A percentile compares a stretch with the other conserved stretches of the same genome.
Conservation (phyloP, 2,329 filamentous ascomycete genomes). For the Aspergillus sp. region DNA sequence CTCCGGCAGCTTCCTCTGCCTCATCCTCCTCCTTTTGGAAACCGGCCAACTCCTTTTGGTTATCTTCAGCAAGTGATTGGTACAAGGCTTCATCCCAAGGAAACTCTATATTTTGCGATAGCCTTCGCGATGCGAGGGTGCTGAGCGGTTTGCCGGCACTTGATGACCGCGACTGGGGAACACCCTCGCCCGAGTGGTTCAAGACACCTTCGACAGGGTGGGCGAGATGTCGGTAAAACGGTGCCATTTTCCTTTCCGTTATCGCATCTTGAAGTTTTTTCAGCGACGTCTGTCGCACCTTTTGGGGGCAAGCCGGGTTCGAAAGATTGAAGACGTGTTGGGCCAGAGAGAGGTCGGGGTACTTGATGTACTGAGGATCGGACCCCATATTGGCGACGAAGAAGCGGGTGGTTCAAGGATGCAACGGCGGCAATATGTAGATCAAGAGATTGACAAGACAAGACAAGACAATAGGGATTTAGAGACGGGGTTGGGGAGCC, state of each 20-base stretch:
- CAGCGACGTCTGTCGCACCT: constrained; percentile 57
- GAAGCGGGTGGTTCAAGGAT: constrained; percentile 3
- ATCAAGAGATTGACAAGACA: neutral
- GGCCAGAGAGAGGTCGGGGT: constrained; percentile 62
- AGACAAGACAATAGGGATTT: constrained; percentile 13
- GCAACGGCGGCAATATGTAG: neutral
- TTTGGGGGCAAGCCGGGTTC: constrained; percentile 56
- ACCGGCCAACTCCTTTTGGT: constrained; percentile 72
- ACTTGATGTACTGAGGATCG: constrained; percentile 66
- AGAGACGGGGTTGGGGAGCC: constrained; percentile 17
- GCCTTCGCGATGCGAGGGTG: constrained; percentile 71
- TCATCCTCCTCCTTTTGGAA: constrained; percentile 89
- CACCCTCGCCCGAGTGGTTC: constrained; percentile 70
- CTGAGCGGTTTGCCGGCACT: constrained; percentile 49
- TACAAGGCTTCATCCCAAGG: constrained; percentile 92
- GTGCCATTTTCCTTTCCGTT: constrained; percentile 64
- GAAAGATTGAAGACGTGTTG: constrained; percentile 69
- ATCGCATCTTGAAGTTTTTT: constrained; percentile 64
- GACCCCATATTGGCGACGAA: constrained; percentile 53
- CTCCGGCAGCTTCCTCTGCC: constrained; percentile 90
- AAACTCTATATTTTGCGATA: constrained; percentile 65
- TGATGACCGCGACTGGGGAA: constrained; percentile 39
- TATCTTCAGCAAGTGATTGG: constrained; percentile 71
- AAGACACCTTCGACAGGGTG: constrained; percentile 73
- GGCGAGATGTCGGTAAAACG: constrained; percentile 64